Evolutionary conservation across 78 protist species (phyloP), one percentile per base, ranked within the genome.

Genomic region (Monosiga brevicollis): DNA sequence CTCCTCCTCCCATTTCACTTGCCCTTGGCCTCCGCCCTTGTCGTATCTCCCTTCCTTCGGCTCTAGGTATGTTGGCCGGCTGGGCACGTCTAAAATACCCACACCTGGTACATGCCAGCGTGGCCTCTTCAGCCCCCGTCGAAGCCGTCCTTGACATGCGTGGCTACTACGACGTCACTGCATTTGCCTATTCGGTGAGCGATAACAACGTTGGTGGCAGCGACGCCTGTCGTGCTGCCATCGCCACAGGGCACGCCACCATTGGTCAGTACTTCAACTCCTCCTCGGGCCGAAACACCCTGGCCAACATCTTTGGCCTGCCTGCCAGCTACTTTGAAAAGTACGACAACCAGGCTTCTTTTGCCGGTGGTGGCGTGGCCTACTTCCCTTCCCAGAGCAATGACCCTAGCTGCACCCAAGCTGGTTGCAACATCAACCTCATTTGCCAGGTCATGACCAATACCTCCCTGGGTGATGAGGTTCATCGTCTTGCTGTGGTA

Each of bases 81-180:
- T 86, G 77, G 77, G 24, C n/a, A 26, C 89, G 89, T 0, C 72
- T 86, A 32, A 32, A 35, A 20, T 54, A 74, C 78, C 89, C 89
- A 24, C 42, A 41, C 23, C 85, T 40, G 2, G 20, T 86, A 25
- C 78, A 80, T 32, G 88, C 82, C 62, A 0, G 84, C n/a, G 74
- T 86, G 35, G 62, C 88, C 20, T 85, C 88, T 3, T 78, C 83
- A 1, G 84, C 84, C 26, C 88, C 88, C 10, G 87, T 87, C 49
- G 54, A 43, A 37, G 91, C 91, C 37, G 62, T 49, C 62, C 25
- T 83, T 11, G 78, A 87, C 84, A 55, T 87, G 73, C 0, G 3
- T 15, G 84, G 83, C 71, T 87, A 87, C 90, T 32, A 73, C 82
- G 79, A 83, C 76, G 80, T 87, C 26, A 79, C 62, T 25, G 84